These are phyloP conservation scores for Bretschneidera sinensis DNA, from an alignment of 345 rosid species.

Conservation along the genomic window DNA sequence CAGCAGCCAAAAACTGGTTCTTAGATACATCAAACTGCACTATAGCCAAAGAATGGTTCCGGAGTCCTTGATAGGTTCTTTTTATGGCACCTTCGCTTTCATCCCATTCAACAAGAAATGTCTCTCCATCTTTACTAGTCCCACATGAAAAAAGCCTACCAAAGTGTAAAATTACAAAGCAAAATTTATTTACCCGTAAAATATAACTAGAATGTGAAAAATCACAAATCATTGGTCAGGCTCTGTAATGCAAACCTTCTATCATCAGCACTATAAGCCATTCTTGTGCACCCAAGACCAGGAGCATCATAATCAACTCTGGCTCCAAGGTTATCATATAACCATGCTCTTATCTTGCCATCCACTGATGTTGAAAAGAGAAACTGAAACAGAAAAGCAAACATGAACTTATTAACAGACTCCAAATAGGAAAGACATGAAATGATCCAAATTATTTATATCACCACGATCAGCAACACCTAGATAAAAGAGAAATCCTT, in stretches of 20 bases:
- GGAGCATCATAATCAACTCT: slow-evolving; percentile 94
- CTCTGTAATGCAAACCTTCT: slow-evolving; percentile 67
- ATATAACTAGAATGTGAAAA: no score
- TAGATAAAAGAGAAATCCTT: no score
- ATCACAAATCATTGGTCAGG: no score
- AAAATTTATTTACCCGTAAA: no score
- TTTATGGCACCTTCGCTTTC: slow-evolving; percentile 89
- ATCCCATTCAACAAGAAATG: slow-evolving; percentile 82
- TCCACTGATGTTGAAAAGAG: slow-evolving; percentile 85
- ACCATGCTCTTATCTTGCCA: slow-evolving; percentile 91
- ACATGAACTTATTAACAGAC: no score
- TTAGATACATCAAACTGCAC: slow-evolving; percentile 86
- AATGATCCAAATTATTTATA: no score
- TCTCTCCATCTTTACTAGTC: slow-evolving; percentile 85
- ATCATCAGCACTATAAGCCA: slow-evolving; percentile 93
- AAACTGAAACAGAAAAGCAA: slow-evolving; percentile 41
- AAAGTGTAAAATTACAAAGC: no score
- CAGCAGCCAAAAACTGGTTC: slow-evolving; percentile 80
- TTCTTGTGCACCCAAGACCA: slow-evolving; percentile 88
- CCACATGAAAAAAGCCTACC: slow-evolving; percentile 57
- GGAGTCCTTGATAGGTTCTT: slow-evolving; percentile 77
- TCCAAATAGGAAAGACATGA: no score
- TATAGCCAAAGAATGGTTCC: slow-evolving; percentile 72
- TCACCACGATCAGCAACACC: no score
- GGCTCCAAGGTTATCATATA: slow-evolving; percentile 81